Evolutionary conservation across 2,329 filamentous ascomycete genomes (phyloP).

Genomic region (Fusarium sp.): DNA sequence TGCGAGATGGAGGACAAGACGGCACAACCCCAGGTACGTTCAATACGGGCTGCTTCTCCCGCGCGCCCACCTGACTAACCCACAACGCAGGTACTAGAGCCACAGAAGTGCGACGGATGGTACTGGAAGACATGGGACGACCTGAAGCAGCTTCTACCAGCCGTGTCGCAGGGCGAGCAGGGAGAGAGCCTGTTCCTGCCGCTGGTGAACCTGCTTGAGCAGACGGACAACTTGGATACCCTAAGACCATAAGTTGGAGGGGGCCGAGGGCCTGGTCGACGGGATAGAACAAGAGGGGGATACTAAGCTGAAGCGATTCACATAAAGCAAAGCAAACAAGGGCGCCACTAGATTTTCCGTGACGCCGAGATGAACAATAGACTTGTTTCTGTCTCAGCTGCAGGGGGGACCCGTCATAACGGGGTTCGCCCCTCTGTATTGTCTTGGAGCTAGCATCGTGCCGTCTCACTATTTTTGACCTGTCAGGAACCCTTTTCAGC

Average conservation of each 20-base stretch:
- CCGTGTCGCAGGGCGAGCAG: slow-evolving; percentile 21
- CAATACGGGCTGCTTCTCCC: background rate
- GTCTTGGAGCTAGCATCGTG: background rate
- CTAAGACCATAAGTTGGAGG: slow-evolving; percentile 26
- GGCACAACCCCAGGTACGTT: slow-evolving; percentile 65
- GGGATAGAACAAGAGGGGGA: background rate
- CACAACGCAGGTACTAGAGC: slow-evolving; percentile 54
- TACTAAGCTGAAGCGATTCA: background rate
- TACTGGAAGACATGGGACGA: slow-evolving; percentile 60
- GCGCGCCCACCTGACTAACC: background rate
- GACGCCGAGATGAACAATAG: background rate
- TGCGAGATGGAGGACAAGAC: slow-evolving; percentile 61
- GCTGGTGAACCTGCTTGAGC: slow-evolving; percentile 46
- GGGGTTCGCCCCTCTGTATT: background rate
- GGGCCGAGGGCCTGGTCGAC: background rate
- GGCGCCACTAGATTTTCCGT: background rate
- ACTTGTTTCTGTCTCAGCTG: background rate
- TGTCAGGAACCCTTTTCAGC: background rate
- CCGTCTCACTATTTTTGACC: slow-evolving; percentile 1
- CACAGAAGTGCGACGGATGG: slow-evolving; percentile 65
- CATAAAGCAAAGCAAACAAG: background rate
- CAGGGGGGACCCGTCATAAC: background rate
- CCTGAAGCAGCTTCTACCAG: slow-evolving; percentile 46
- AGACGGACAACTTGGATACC: slow-evolving; percentile 34
- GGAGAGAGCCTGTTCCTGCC: slow-evolving; percentile 49